Percentiles rank a stretch among this genome's conserved stretches.
Evolutionary conservation across 2,329 filamentous ascomycete genomes (phyloP).

Genomic region (Colletotrichum navitas): DNA sequence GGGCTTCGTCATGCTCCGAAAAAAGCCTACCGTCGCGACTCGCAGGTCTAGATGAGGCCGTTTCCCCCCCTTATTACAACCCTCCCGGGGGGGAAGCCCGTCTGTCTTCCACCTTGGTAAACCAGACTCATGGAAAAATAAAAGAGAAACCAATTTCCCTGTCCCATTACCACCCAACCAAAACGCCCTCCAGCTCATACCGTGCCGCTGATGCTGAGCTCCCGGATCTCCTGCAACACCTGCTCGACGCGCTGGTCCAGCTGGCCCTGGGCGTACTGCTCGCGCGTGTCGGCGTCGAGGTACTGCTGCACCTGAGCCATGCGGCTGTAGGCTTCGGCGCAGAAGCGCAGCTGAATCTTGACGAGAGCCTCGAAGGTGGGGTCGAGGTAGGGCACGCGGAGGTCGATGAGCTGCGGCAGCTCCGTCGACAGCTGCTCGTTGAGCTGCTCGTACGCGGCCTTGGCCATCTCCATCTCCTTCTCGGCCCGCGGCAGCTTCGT

Average conservation of each 20-base stretch:
- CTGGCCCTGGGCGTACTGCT: constrained; percentile 95
- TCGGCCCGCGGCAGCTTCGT: constrained; percentile 96
- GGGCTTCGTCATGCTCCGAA: not conserved
- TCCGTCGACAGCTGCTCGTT: constrained; percentile 96
- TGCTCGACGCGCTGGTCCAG: constrained; percentile 93
- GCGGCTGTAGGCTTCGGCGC: constrained; percentile 94
- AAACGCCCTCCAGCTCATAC: constrained; percentile 57
- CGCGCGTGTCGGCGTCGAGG: constrained; percentile 92
- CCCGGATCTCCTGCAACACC: constrained; percentile 95
- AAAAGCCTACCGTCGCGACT: constrained; percentile 14
- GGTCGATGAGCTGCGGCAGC: constrained; percentile 93
- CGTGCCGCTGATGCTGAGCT: constrained; percentile 89
- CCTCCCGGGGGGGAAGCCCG: not conserved
- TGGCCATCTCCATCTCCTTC: constrained; percentile 96
- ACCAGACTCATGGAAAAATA: not conserved
- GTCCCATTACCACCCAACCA: constrained; percentile 8
- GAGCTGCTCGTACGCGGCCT: constrained; percentile 92
- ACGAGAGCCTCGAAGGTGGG: constrained; percentile 97
- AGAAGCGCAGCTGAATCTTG: constrained; percentile 98
- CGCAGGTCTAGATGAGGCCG: constrained; percentile 22
- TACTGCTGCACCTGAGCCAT: constrained; percentile 99
- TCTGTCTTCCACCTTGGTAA: not conserved
- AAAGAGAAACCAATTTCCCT: not conserved
- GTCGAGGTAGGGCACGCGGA: constrained; percentile 96
- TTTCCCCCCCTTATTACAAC: constrained; percentile 19